These are phyloP conservation scores for Rhizophora mangle DNA, from an alignment of 345 rosid genomes.

Conservation along the genomic window DNA sequence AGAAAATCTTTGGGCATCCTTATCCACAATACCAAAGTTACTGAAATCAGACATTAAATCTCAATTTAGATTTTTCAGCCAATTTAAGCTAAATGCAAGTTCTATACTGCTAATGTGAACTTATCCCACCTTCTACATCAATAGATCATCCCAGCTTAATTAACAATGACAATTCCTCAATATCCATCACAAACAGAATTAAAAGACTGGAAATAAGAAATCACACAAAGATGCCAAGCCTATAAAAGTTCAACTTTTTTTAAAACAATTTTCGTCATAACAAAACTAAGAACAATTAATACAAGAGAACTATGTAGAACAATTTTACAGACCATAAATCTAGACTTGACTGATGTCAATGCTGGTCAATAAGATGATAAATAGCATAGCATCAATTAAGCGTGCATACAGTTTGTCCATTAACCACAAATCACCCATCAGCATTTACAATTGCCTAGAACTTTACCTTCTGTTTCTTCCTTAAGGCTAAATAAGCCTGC, in stretches of 20 bases:
- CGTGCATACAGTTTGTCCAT: background rate
- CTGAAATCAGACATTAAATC: too few species aligned
- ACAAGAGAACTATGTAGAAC: background rate
- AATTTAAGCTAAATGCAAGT: background rate
- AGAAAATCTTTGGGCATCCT: too few species aligned
- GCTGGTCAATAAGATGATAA: background rate
- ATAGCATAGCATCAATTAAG: background rate
- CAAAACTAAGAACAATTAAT: background rate
- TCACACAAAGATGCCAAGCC: background rate
- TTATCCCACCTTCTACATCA: background rate
- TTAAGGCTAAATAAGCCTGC: constrained; percentile 54
- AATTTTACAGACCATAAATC: background rate
- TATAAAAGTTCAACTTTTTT: background rate
- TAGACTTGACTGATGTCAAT: background rate
- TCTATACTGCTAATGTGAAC: background rate
- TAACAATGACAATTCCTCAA: background rate
- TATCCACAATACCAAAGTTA: too few species aligned
- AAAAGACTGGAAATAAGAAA: background rate
- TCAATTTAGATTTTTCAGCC: too few species aligned
- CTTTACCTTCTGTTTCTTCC: constrained; percentile 56
- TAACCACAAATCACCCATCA: background rate
- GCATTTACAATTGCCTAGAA: background rate
- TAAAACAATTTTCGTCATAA: background rate
- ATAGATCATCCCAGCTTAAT: background rate
- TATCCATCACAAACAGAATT: background rate